Base-by-base conservation (phyloP, 2,329 filamentous ascomycete species). In the Verticillium zaregamsianum region DNA sequence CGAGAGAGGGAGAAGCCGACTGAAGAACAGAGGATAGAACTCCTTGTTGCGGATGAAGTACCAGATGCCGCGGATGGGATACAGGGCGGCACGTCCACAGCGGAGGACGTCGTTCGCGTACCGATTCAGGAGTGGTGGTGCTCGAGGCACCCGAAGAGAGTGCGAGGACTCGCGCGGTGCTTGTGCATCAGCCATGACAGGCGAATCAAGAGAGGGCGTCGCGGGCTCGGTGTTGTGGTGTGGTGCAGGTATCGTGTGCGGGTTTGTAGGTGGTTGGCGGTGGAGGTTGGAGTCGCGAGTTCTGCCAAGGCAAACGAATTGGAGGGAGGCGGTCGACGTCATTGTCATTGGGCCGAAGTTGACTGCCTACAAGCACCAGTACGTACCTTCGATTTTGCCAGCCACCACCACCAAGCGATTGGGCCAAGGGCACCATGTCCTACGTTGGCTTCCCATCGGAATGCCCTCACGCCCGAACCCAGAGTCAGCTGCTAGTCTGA, bases 21-120 rank as follows among this genome's bases (percentile, higher is more conserved):
- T 82, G 62, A 86, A 80, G 66, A 97, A 90, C 1, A 97, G 83
- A 28, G 93, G 93, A 76, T 90, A 96, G 66, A 95, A 90, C 68
- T 90, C 92, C 25, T 86, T 88, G 72, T 93, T 90, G 35, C 84
- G 81, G 58, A 86, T 67, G 75, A 96, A 97, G 77, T 94, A 97
- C 78, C 86, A 87, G 70, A 97, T 88, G 65, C 95, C 94, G 76
- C 89, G 79, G 59, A 88, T 70, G 20, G 86, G 86, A 65, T 85
- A 88, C 3, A 80, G 81, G 2, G 78, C 82, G 1, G 83, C 81
- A 52, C 75, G 65, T 62, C 76, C 67, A 14, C 78, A 82, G 58
- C 82, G 76, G 45, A 66, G 73, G 54, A 81, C 55, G 68, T 83
- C 84, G 55, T 69, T 68, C 39, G 45, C 20, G 20, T 28, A 52